Percentiles rank a stretch among this genome's conserved stretches.
Evolutionary conservation across 2,329 filamentous ascomycete species (phyloP).

Genomic region (Hymenoscyphus salicellus): DNA sequence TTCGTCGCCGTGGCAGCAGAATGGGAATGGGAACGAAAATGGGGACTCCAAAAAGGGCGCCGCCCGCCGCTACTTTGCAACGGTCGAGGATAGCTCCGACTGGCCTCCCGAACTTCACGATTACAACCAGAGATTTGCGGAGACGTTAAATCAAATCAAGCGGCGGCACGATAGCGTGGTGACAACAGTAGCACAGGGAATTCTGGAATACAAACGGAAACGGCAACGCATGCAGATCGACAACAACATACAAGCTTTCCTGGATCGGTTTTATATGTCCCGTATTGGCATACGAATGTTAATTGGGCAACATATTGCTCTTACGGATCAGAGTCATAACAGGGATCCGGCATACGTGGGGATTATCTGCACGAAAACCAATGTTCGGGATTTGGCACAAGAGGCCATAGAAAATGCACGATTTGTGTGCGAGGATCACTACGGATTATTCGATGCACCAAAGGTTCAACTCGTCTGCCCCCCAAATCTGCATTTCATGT

Average conservation of each 20-base stretch:
- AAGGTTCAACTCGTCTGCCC: slow-evolving; percentile 96
- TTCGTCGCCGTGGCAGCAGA: slow-evolving; percentile 48
- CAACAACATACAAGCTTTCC: slow-evolving; percentile 92
- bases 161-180: slow-evolving; percentile 94
- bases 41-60: slow-evolving; percentile 52
- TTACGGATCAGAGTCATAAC: slow-evolving; percentile 88
- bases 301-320: slow-evolving; percentile 95
- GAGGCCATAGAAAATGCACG: slow-evolving; percentile 98
- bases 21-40: slow-evolving; percentile 44
- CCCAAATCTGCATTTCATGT: slow-evolving; percentile 96
- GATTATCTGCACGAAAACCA: slow-evolving; percentile 98
- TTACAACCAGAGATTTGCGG: slow-evolving; percentile 88
- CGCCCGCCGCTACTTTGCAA: slow-evolving; percentile 79
- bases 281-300: slow-evolving; percentile 99
- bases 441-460: slow-evolving; percentile 92
- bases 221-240: slow-evolving; percentile 98
- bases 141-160: slow-evolving; percentile 91
- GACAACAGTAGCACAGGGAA: slow-evolving; percentile 95
- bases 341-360: slow-evolving; percentile 93
- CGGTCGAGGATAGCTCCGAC: slow-evolving; percentile 79
- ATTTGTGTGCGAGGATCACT: slow-evolving; percentile 99
- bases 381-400: slow-evolving; percentile 88
- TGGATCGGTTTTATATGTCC: slow-evolving; percentile 99
- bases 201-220: slow-evolving; percentile 95
- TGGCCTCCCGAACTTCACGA: slow-evolving; percentile 94